Evolutionary conservation across 2,329 filamentous ascomycete species (phyloP).

Genomic region (Colletotrichum lini): DNA sequence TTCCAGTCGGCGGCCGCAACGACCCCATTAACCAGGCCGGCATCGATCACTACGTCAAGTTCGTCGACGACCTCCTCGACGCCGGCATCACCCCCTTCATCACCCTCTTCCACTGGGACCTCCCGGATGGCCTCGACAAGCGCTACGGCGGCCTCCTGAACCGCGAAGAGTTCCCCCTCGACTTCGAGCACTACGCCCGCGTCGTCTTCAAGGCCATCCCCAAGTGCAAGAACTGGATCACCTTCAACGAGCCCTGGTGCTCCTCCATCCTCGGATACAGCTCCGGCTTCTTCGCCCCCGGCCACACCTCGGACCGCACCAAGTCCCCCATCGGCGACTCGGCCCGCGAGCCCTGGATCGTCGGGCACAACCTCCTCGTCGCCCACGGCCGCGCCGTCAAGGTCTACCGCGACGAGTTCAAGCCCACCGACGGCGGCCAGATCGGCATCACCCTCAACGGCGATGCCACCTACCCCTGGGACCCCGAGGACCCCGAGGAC

Average conservation of each 20-base stretch:
- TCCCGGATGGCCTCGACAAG: slow-evolving; percentile 83
- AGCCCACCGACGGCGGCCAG: slow-evolving; percentile 77
- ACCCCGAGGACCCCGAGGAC: slow-evolving; percentile 80
- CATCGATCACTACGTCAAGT: slow-evolving; percentile 82
- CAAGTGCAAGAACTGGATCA: slow-evolving; percentile 90
- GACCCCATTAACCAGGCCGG: slow-evolving; percentile 86
- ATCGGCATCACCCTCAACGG: slow-evolving; percentile 93
- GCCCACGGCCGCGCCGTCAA: slow-evolving; percentile 87
- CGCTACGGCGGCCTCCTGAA: slow-evolving; percentile 87
- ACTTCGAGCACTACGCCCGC: slow-evolving; percentile 85
- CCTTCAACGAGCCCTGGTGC: slow-evolving; percentile 93
- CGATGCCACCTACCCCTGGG: slow-evolving; percentile 87
- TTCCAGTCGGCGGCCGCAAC: slow-evolving; percentile 86
- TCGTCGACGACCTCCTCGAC: slow-evolving; percentile 82
- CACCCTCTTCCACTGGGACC: slow-evolving; percentile 91
- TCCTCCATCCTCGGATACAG: slow-evolving; percentile 85
- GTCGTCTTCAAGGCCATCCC: slow-evolving; percentile 81
- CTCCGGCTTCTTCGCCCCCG: slow-evolving; percentile 84
- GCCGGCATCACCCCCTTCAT: slow-evolving; percentile 86
- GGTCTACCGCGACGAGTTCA: slow-evolving; percentile 87
- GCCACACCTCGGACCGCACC: slow-evolving; percentile 81
- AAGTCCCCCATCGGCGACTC: slow-evolving; percentile 82
- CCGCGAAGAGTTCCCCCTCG: slow-evolving; percentile 84
- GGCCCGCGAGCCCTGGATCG: slow-evolving; percentile 84
- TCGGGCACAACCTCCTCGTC: slow-evolving; percentile 84